Evolutionary conservation across 2,329 filamentous ascomycete species (phyloP).

Genomic region (Exophiala oligosperma): DNA sequence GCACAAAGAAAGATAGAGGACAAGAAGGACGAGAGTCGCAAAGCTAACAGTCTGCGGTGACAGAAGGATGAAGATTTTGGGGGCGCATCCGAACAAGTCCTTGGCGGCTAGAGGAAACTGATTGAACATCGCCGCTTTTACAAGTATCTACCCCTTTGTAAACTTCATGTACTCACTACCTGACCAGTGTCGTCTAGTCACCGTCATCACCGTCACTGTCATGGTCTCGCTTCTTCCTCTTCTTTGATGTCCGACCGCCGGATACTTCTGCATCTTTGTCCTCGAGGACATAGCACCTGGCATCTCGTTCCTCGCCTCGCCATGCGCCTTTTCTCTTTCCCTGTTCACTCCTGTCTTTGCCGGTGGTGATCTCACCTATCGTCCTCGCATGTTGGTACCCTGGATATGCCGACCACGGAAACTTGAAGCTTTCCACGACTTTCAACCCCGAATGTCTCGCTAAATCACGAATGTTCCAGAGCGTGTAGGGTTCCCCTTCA

Average conservation of each 20-base stretch:
- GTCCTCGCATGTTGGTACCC: constrained; percentile 50
- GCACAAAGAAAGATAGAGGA: too few species aligned
- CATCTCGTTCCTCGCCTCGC: constrained; percentile 49
- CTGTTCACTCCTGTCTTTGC: constrained; percentile 30
- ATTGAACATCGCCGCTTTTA: too few species aligned
- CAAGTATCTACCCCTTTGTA: neutral
- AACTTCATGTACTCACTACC: neutral
- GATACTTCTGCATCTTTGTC: constrained; percentile 36
- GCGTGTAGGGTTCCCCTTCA: constrained; percentile 88
- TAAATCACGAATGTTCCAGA: constrained; percentile 92
- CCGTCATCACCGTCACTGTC: constrained; percentile 34
- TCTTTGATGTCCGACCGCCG: constrained; percentile 28
- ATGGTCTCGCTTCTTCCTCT: constrained; percentile 32
- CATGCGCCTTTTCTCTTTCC: constrained; percentile 41
- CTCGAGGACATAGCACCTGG: constrained; percentile 49
- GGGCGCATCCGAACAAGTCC: neutral
- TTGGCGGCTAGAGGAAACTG: neutral
- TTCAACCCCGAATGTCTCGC: constrained; percentile 64
- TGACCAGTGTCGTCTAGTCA: constrained; percentile 29
- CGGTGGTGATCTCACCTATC: constrained; percentile 45
- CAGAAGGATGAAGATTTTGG: too few species aligned
- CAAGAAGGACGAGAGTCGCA: too few species aligned
- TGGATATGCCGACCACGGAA: constrained; percentile 49
- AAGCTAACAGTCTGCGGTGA: too few species aligned
- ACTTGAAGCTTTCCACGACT: constrained; percentile 49